A percentile compares a stretch with the other conserved stretches of the same genome.
Evolutionary conservation across 2,329 filamentous ascomycete genomes (phyloP).

Genomic region (Cordyceps javanica): DNA sequence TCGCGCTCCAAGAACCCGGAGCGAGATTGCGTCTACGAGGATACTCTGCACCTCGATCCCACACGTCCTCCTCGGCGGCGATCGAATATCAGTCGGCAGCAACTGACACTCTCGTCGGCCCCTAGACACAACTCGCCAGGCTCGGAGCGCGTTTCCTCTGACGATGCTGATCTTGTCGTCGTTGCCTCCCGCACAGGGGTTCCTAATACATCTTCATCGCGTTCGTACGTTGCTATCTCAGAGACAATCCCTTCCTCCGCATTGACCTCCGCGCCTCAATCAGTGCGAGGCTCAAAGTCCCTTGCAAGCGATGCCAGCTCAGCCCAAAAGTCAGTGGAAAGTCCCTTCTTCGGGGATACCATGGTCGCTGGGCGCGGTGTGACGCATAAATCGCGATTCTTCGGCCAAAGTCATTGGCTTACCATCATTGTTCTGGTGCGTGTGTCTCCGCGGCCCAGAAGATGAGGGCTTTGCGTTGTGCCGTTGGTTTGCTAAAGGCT

Average conservation of each 20-base stretch:
- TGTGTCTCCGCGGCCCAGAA: slow-evolving; percentile 15
- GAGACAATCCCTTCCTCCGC: slow-evolving; percentile 25
- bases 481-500: slow-evolving; percentile 1
- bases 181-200: background rate
- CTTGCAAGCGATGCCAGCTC: slow-evolving; percentile 9
- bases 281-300: slow-evolving; percentile 15
- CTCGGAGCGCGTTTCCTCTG: background rate
- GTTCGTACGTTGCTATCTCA: background rate
- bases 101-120: background rate
- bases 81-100: background rate
- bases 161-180: background rate
- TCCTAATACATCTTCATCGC: background rate
- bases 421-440: slow-evolving; percentile 41
- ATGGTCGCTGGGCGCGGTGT: slow-evolving; percentile 34
- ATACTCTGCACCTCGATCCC: background rate
- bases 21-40: slow-evolving; percentile 27
- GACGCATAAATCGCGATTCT: slow-evolving; percentile 48
- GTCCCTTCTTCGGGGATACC: slow-evolving; percentile 28
- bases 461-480: too few relatives aligned
- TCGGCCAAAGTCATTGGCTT: slow-evolving; percentile 52
- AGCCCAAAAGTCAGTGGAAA: slow-evolving; percentile 28
- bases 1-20: slow-evolving; percentile 25
- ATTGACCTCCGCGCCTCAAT: slow-evolving; percentile 37
- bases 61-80: background rate
- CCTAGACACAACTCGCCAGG: background rate